phyloP scores from a whole-genome alignment of 2,329 filamentous ascomycete species.

The Fusarium subtropicale region DNA sequence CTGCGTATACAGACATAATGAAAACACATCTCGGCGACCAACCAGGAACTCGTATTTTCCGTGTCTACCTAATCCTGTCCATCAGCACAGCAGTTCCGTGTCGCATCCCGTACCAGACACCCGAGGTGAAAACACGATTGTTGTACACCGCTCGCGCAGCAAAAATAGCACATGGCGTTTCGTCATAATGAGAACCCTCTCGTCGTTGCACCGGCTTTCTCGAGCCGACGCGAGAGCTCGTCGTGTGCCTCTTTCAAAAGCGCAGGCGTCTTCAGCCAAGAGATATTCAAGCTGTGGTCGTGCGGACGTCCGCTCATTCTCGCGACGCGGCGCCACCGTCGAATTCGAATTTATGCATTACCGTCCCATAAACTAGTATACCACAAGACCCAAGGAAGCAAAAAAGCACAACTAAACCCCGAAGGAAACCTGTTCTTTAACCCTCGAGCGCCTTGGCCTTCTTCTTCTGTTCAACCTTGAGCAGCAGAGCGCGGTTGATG shows the following conservation, averaged over 20 bases:
- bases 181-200: conserved; percentile 27
- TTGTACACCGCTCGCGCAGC: conserved; percentile 45
- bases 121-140: conserved; percentile 40
- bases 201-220: conserved; percentile 26
- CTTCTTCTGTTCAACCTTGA: conserved; percentile 99
- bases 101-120: conserved; percentile 41
- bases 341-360: conserved; percentile 48
- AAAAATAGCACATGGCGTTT: conserved; percentile 34
- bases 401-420: conserved; percentile 40
- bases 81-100: conserved; percentile 45
- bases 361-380: conserved; percentile 45
- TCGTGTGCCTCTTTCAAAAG: conserved; percentile 35
- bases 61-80: conserved; percentile 48
- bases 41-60: conserved; percentile 46
- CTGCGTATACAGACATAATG: conserved; percentile 10
- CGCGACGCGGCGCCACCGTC: conserved; percentile 43
- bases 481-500: conserved; percentile 95
- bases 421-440: conserved; percentile 45
- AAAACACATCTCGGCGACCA: conserved; percentile 24
- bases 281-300: conserved; percentile 43
- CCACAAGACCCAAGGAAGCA: conserved; percentile 41
- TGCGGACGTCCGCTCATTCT: conserved; percentile 38
- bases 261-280: conserved; percentile 38
- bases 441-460: conserved; percentile 70
- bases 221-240: conserved; percentile 26